phyloP scores from a whole-genome alignment of 2,329 filamentous ascomycete species.

The Macrophomina pseudophaseolina region DNA sequence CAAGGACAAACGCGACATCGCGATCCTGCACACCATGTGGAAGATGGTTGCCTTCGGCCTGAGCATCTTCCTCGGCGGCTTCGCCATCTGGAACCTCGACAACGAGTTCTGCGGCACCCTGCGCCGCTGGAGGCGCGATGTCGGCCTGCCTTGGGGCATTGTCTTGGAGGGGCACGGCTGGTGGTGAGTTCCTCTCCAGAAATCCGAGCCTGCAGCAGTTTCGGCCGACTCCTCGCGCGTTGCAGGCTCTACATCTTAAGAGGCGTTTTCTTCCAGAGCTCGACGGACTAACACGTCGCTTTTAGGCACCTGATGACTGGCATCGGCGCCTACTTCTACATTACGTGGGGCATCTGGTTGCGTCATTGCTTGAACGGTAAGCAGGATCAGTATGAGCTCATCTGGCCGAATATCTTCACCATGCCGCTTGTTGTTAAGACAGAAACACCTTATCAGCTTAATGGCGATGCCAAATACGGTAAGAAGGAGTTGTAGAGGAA shows the following conservation, averaged over 20 bases:
- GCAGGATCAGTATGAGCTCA: slow-evolving; percentile 72
- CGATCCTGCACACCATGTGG: slow-evolving; percentile 74
- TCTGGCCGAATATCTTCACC: slow-evolving; percentile 69
- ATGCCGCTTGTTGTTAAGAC: slow-evolving; percentile 57
- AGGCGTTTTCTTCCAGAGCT: not conserved
- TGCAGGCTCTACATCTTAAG: slow-evolving; percentile 12
- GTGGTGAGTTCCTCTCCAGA: slow-evolving; percentile 56
- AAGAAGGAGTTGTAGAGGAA: slow-evolving; percentile 17
- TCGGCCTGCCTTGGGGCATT: slow-evolving; percentile 81
- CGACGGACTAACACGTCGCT: slow-evolving; percentile 3
- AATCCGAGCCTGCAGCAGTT: not conserved
- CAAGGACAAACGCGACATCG: slow-evolving; percentile 61
- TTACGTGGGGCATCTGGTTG: slow-evolving; percentile 83
- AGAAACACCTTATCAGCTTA: slow-evolving; percentile 2
- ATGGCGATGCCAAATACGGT: not conserved
- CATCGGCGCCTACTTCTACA: slow-evolving; percentile 81
- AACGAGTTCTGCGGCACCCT: slow-evolving; percentile 74
- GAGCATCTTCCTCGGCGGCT: slow-evolving; percentile 74
- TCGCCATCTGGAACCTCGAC: slow-evolving; percentile 78
- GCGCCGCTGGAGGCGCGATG: slow-evolving; percentile 66
- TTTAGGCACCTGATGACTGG: slow-evolving; percentile 79
- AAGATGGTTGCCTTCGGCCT: slow-evolving; percentile 72
- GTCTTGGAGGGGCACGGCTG: slow-evolving; percentile 75
- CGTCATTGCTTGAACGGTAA: slow-evolving; percentile 75
- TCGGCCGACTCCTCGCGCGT: not conserved